Evolutionary conservation across 768 basidiomycete species (phyloP).

Genomic region (Podaxis sp.): DNA sequence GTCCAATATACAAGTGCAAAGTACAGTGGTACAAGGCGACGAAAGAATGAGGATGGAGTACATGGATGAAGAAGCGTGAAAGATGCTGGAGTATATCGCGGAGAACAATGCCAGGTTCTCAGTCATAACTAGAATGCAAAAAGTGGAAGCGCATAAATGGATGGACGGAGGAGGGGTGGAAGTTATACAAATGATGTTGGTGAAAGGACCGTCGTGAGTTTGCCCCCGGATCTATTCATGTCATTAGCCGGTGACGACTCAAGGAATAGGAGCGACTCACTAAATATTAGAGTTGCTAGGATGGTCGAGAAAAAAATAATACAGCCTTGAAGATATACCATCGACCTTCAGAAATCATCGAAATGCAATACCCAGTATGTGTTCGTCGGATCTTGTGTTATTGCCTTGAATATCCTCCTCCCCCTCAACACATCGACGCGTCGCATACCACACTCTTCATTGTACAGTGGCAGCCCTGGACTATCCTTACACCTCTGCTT

Average conservation of each 20-base stretch:
- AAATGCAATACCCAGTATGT: slow-evolving; percentile 16
- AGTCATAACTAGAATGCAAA: neutral
- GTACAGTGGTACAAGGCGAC: neutral
- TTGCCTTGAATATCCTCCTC: slow-evolving; percentile 52
- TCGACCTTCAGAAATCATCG: slow-evolving; percentile 8
- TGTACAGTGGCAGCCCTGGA: slow-evolving; percentile 39
- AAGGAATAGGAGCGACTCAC: slow-evolving; percentile 4
- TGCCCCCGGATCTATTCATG: neutral
- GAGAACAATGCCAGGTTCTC: slow-evolving; percentile 1
- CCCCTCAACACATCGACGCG: slow-evolving; percentile 57
- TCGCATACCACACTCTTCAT: slow-evolving; percentile 47
- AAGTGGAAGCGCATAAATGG: neutral
- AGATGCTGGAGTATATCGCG: neutral
- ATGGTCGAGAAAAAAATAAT: neutral
- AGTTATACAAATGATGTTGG: slow-evolving; percentile 6
- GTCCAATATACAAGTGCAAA: slow-evolving; percentile 4
- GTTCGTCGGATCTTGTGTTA: slow-evolving; percentile 31
- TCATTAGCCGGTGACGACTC: neutral
- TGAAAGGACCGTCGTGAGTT: slow-evolving; percentile 11
- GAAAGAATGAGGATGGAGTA: neutral
- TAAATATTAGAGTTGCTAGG: slow-evolving; percentile 13
- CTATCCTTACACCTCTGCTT: slow-evolving; percentile 45
- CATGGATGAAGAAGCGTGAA: neutral
- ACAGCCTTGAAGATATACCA: neutral
- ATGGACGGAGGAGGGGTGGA: neutral